These are phyloP conservation scores for Micromonas commoda DNA, from an alignment of 139 green algal species.

Conservation along the genomic window DNA sequence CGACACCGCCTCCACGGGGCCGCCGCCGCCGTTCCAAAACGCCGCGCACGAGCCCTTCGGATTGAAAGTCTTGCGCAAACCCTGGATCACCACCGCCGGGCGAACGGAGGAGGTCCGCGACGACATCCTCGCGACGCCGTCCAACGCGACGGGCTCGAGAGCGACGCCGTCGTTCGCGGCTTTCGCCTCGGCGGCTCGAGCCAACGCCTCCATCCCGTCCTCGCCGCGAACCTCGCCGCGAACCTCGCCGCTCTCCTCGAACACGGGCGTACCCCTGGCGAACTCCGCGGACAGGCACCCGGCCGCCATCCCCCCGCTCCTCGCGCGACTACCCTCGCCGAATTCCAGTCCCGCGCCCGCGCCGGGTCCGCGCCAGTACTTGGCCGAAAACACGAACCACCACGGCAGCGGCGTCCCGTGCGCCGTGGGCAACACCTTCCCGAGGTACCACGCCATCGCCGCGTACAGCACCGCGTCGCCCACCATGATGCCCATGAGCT, in stretches of 20 bases:
- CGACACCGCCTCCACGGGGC: constrained; percentile 62
- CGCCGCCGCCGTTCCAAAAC: constrained; percentile 34
- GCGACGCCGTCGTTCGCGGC: too few species aligned
- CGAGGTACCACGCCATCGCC: constrained; percentile 36
- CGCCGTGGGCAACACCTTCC: constrained; percentile 37
- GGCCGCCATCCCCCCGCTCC: background rate
- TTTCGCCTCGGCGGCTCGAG: too few species aligned
- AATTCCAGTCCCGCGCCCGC: background rate
- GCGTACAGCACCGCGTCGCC: constrained; percentile 25
- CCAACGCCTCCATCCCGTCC: too few species aligned
- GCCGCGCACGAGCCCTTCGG: background rate
- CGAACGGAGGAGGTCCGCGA: too few species aligned
- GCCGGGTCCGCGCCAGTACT: constrained; percentile 29
- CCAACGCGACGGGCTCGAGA: too few species aligned
- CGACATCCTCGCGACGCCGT: too few species aligned
- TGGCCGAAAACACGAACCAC: constrained; percentile 36
- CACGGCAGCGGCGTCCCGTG: constrained; percentile 27
- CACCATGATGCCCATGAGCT: constrained; percentile 17
- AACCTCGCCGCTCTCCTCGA: background rate
- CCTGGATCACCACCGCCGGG: too few species aligned
- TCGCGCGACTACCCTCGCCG: background rate
- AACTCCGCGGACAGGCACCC: background rate
- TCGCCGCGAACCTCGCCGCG: too few species aligned
- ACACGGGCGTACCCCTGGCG: background rate
- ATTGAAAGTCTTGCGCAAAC: too few species aligned